Conservation (phyloP, 2,329 filamentous ascomycete genomes). For the Apiospora aurea region DNA sequence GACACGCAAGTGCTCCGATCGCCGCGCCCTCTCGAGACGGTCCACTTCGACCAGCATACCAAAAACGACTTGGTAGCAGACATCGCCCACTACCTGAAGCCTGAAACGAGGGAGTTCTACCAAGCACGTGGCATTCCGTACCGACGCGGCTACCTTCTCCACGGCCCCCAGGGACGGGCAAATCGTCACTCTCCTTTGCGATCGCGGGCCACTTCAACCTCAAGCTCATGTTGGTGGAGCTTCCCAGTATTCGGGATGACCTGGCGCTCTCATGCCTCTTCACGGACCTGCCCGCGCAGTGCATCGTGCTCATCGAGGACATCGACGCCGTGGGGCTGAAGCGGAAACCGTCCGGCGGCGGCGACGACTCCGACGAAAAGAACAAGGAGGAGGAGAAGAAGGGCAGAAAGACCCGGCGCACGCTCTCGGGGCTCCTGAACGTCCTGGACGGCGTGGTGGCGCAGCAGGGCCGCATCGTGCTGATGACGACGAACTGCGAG, state of each 20-base stretch:
- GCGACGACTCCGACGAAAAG: background rate
- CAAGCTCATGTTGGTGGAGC: slow-evolving; percentile 5
- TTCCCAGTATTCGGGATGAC: background rate
- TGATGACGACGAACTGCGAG: slow-evolving; percentile 76
- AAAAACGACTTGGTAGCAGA: slow-evolving; percentile 15
- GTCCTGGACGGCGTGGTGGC: slow-evolving; percentile 75
- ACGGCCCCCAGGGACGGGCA: slow-evolving; percentile 23
- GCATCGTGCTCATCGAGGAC: slow-evolving; percentile 22
- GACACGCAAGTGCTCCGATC: background rate
- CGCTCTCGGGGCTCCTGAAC: slow-evolving; percentile 72
- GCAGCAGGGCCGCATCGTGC: slow-evolving; percentile 72
- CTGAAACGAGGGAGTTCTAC: slow-evolving; percentile 12
- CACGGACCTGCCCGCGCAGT: background rate
- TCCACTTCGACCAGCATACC: background rate
- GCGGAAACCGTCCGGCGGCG: background rate
- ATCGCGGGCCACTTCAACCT: slow-evolving; percentile 6
- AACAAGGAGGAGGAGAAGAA: slow-evolving; percentile 21
- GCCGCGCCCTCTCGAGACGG: slow-evolving; percentile 6
- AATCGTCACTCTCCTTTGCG: slow-evolving; percentile 16
- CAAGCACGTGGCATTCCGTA: slow-evolving; percentile 32
- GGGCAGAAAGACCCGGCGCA: slow-evolving; percentile 43
- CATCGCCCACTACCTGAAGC: background rate
- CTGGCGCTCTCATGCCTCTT: background rate
- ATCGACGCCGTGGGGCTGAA: slow-evolving; percentile 22
- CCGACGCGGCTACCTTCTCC: slow-evolving; percentile 20